A percentile compares a stretch with the other conserved stretches of the same genome.
Conservation (phyloP, 495 filamentous ascomycete species). For the Trichocladium uniseriatum region DNA sequence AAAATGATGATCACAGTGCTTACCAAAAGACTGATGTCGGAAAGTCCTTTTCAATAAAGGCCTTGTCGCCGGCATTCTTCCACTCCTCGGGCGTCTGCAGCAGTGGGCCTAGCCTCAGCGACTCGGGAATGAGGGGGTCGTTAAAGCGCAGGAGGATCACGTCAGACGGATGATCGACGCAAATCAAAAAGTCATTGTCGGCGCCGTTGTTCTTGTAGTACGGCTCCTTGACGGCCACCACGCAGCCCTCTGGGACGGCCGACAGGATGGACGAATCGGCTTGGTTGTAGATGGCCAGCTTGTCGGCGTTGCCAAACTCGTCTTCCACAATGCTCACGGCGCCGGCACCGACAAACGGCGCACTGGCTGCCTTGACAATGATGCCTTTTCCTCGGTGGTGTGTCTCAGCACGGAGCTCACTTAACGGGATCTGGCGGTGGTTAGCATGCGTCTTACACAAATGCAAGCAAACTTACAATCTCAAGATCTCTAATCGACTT, state of each 20-base stretch:
- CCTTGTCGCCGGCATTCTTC: slow-evolving; percentile 26
- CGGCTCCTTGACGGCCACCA: slow-evolving; percentile 45
- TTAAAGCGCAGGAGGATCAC: slow-evolving; percentile 23
- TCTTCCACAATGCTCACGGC: slow-evolving; percentile 44
- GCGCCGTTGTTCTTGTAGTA: slow-evolving; percentile 37
- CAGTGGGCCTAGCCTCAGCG: slow-evolving; percentile 19
- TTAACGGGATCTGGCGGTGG: slow-evolving; percentile 19
- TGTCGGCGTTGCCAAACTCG: slow-evolving; percentile 35
- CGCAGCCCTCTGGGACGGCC: slow-evolving; percentile 21
- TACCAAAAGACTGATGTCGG: slow-evolving; percentile 30
- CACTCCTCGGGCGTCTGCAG: slow-evolving; percentile 26
- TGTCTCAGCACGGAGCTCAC: slow-evolving; percentile 37
- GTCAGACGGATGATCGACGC: slow-evolving; percentile 47
- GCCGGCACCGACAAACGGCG: slow-evolving; percentile 32
- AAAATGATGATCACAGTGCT: not conserved
- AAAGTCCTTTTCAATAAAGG: slow-evolving; percentile 29
- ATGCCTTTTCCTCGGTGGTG: slow-evolving; percentile 42
- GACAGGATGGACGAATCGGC: slow-evolving; percentile 30
- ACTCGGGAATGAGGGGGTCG: slow-evolving; percentile 20
- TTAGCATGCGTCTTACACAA: not conserved
- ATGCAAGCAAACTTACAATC: slow-evolving; percentile 11
- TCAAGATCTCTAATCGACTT: slow-evolving; percentile 28
- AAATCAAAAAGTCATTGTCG: slow-evolving; percentile 36
- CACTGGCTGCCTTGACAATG: slow-evolving; percentile 35
- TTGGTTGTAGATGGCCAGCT: slow-evolving; percentile 41